These are phyloP conservation scores for Secale cereale DNA, from an alignment of 176 grass and related monocot genomes.

Conservation along the genomic window DNA sequence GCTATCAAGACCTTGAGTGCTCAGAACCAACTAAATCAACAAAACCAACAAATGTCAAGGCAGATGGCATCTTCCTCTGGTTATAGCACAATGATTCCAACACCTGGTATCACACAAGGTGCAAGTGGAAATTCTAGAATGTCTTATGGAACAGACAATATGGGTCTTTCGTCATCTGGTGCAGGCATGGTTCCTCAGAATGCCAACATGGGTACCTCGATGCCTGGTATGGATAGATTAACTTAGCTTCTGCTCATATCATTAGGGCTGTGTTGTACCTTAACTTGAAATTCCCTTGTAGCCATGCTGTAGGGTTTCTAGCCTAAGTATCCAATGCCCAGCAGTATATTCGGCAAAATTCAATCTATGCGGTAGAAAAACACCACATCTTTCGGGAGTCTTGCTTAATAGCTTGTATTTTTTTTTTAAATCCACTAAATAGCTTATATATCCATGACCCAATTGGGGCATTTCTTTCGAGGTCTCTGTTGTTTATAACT, in stretches of 20 bases:
- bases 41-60: slow-evolving; percentile 50
- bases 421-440: neutral
- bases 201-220: slow-evolving; percentile 48
- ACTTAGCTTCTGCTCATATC: slow-evolving; percentile 3
- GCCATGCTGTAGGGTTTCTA: slow-evolving; percentile 14
- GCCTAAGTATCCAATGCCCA: neutral
- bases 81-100: slow-evolving; percentile 86
- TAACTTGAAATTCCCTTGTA: slow-evolving; percentile 19
- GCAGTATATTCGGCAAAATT: neutral
- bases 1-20: slow-evolving; percentile 49
- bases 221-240: slow-evolving; percentile 38
- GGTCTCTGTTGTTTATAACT: slow-evolving; percentile 15
- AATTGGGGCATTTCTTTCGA: neutral
- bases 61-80: slow-evolving; percentile 62
- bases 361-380: neutral
- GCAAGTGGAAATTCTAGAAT: slow-evolving; percentile 49
- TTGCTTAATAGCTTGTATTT: neutral
- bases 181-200: slow-evolving; percentile 58
- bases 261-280: neutral
- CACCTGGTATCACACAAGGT: slow-evolving; percentile 76
- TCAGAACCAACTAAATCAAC: slow-evolving; percentile 51
- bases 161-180: slow-evolving; percentile 39
- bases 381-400: neutral
- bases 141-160: slow-evolving; percentile 59
- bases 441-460: slow-evolving; percentile 4